These are phyloP conservation scores for Spathaspora passalidarum DNA, from an alignment of 805 yeast genomes.

Conservation along the genomic window DNA sequence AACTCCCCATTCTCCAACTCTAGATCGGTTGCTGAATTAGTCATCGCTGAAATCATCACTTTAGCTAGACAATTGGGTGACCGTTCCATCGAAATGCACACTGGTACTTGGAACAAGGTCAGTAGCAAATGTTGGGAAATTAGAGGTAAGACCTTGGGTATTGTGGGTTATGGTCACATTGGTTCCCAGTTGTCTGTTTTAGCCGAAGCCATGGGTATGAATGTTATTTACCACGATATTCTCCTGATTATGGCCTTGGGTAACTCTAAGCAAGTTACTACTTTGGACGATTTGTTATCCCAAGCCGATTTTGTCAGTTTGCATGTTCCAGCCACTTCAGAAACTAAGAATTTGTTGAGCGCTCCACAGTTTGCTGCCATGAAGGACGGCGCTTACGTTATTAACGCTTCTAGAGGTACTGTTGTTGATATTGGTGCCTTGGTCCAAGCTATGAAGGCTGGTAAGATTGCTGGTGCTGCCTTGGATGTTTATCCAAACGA, in stretches of 20 bases:
- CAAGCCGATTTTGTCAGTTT: slow-evolving; percentile 85
- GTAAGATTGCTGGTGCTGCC: slow-evolving; percentile 96
- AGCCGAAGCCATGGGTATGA: slow-evolving; percentile 98
- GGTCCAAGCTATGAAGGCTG: slow-evolving; percentile 85
- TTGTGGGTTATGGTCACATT: slow-evolving; percentile 97
- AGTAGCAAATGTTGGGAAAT: slow-evolving; percentile 96
- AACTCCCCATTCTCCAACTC: slow-evolving; percentile 98
- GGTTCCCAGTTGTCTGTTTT: slow-evolving; percentile 95
- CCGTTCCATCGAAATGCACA: slow-evolving; percentile 91
- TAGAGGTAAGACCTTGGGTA: slow-evolving; percentile 97
- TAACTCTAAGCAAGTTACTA: slow-evolving; percentile 87
- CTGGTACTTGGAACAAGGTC: slow-evolving; percentile 98
- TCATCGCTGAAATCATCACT: slow-evolving; percentile 90
- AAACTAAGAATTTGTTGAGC: slow-evolving; percentile 86
- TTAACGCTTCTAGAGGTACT: slow-evolving; percentile 97
- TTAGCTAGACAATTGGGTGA: slow-evolving; percentile 97
- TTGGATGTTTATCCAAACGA: slow-evolving; percentile 95
- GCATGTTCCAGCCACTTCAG: slow-evolving; percentile 94
- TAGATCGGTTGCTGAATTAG: slow-evolving; percentile 96
- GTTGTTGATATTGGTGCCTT: slow-evolving; percentile 95
- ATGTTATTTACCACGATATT: slow-evolving; percentile 89
- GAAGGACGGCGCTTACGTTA: slow-evolving; percentile 93
- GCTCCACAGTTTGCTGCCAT: slow-evolving; percentile 90
- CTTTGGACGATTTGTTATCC: slow-evolving; percentile 77
- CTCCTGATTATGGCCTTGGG: slow-evolving; percentile 94